These are phyloP conservation scores for Kazachstania bromeliacearum DNA, from an alignment of 805 yeast genomes.

Conservation along the genomic window DNA sequence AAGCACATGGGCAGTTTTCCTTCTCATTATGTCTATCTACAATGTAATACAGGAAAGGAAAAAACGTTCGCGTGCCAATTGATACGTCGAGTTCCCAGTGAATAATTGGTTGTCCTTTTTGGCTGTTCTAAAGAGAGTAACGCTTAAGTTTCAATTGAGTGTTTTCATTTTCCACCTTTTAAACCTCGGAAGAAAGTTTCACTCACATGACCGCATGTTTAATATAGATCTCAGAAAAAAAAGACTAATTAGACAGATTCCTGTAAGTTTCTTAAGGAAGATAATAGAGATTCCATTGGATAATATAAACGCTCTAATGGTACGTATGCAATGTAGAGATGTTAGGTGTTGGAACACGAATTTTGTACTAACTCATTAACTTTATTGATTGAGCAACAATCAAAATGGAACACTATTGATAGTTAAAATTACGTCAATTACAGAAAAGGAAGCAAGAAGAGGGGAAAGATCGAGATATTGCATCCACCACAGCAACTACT, in stretches of 20 bases:
- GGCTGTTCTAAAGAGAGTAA: no score
- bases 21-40: neutral
- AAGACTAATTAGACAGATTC: no score
- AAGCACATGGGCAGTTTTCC: neutral
- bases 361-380: neutral
- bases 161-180: no score
- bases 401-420: neutral
- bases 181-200: no score
- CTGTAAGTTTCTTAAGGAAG: no score
- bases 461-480: neutral
- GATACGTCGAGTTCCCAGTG: conserved; percentile 1
- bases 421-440: conserved; percentile 23
- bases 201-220: no score
- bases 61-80: neutral
- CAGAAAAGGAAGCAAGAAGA: conserved; percentile 17
- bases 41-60: neutral
- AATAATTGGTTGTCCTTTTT: no score
- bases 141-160: no score
- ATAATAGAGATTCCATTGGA: no score
- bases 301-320: no score
- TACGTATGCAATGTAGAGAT: neutral
- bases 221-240: no score
- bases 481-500: neutral
- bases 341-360: neutral
- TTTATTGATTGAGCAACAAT: neutral